Base-by-base conservation (phyloP, 768 basidiomycete species). In the Leucocoprinus sp. region DNA sequence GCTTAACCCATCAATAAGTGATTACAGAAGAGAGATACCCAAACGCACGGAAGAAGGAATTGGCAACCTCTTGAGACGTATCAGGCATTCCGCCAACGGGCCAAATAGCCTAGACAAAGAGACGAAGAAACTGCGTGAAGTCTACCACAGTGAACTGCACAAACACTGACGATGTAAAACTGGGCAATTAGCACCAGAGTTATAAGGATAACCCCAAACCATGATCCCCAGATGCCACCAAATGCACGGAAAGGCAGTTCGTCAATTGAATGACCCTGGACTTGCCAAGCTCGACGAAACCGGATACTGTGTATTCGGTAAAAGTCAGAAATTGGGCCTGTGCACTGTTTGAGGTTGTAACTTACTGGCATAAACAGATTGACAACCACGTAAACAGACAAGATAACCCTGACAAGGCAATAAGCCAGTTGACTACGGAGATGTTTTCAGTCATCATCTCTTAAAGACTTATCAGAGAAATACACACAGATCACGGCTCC, bases 331-430 rank as follows among this genome's bases (percentile, higher is more conserved):
- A 2, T 37, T 17, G 19, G 26, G 9, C 15, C 11, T 5, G 28
- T 28, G 11, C 2, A n/a, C n/a, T n/a, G n/a, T n/a, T n/a, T 8
- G 18, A 33, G 6, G 14, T 35, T 8, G 11, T 7, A 17, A 64
- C 67, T 15, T 45, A 69, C 66, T 71, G 70, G 67, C 70, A 72
- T 35, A 70, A 54, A 50, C 69, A 70, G 45, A 72, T 68, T 4
- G 71, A 57, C 31, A 65, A 46, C 71, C 71, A 72, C 0, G 67
- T 66, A 61, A 72, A 70, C 48, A 72, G 60, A 6, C 67, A 67
- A 4, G 71, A 71, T 22, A 72, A 63, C 41, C 69, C 69, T n/a
- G 71, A 72, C 5, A 72, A 53, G 12, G 69, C 71, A 22, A 68
- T 49, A 15, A 72, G 59, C 71, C 71, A 72, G 22, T 49, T 58